Base-by-base conservation (phyloP, 2,329 filamentous ascomycete species). In the Penicillium brasilianum region DNA sequence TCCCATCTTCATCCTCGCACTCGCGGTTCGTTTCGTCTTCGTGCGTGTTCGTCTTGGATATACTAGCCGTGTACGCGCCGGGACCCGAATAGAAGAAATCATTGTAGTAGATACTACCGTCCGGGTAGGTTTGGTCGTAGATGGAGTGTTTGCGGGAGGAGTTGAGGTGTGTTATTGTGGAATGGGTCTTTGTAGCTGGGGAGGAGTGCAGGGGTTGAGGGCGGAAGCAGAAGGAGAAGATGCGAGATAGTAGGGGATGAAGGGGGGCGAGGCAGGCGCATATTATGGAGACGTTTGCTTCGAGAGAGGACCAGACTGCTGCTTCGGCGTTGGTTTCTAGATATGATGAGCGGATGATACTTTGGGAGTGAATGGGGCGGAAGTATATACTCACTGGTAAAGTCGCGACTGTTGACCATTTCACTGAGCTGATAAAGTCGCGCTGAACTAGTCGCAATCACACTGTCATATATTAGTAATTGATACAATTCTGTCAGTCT, bases 221-320 rank as follows among this genome's bases (percentile, higher is more conserved):
- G 32, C 62, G 55, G 60, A 72, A 66, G 32, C 62, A 65, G 11
- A 59, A 67, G 2, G 73, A 71, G 55, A 70, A 72, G 43, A 70
- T 34, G 8, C 65, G 64, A 1, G 68, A 64, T 9, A 75, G 22
- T 7, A 76, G 60, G 0, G 73, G 73, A 10, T 70, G 65, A 0
- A 75, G 60, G 0, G 68, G 61, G 2, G 71, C 68, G 0, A 76
- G 67, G 32, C 72, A 72, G 32, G 73, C 66, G 63, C 74, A 75
- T 50, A 75, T 69, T 10, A 75, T 71, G 55, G 74, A 74, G 34
- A 74, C 58, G 52, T 71, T 72, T 39, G 61, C 54, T 65, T 75
- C 74, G 16, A 74, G 62, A 34, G 65, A 69, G 22, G 74, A 75
- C 73, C 72, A 75, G 49, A 66, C 55, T 49, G 71, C 71, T n/a